Evolutionary conservation across 176 grass and related monocot species (phyloP).

Genomic region (Avena insularis): DNA sequence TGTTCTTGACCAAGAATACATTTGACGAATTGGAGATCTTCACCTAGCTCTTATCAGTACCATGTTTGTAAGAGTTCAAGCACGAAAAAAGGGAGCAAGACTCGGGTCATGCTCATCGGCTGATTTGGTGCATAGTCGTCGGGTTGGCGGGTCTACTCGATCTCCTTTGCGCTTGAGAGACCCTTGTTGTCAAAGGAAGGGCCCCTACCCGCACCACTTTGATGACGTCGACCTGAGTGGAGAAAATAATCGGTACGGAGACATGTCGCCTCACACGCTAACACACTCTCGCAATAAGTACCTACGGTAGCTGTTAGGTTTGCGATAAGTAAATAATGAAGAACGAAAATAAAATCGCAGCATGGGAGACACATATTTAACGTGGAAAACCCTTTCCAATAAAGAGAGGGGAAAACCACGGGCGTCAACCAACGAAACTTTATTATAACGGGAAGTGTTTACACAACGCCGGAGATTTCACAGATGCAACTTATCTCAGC

Average conservation of each 20-base stretch:
- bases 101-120: background rate
- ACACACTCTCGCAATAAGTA: background rate
- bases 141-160: background rate
- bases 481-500: no score
- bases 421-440: no score
- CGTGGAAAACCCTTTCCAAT: no score
- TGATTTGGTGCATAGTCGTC: background rate
- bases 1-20: background rate
- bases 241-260: background rate
- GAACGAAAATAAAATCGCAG: no score
- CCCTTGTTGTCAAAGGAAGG: background rate
- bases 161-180: background rate
- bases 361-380: no score
- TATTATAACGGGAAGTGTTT: no score
- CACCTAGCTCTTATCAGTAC: background rate
- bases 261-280: background rate
- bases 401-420: no score
- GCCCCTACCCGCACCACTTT: background rate
- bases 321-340: no score
- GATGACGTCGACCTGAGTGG: background rate
- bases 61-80: background rate
- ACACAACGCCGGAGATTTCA: no score
- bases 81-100: background rate
- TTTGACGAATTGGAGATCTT: background rate
- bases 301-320: background rate